Evolutionary conservation across 1,139 yeast species (phyloP).

Genomic region (Suhomyces bolitotheri): DNA sequence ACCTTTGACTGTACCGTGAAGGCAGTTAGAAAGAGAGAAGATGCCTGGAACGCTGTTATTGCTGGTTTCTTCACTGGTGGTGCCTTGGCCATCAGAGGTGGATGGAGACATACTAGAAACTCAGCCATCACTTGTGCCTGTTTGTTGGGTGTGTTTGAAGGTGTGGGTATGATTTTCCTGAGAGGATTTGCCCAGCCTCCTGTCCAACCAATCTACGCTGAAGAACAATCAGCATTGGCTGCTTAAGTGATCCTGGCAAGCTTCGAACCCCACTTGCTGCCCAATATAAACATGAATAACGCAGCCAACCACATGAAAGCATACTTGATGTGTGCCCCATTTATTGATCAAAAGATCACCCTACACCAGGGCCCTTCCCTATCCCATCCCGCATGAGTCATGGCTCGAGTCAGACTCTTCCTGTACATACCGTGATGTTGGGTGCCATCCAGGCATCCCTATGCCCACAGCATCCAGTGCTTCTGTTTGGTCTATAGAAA

Average conservation of each 20-base stretch:
- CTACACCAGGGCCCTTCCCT: no score
- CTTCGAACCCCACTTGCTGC: no score
- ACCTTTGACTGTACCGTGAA: conserved; percentile 95
- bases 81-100: conserved; percentile 96
- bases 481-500: conserved; percentile 9
- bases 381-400: no score
- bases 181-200: conserved; percentile 90
- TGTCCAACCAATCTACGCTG: conserved; percentile 74
- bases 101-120: conserved; percentile 95
- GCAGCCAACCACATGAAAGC: no score
- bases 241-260: conserved; percentile 37
- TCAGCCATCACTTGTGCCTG: conserved; percentile 98
- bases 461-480: no score
- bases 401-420: no score
- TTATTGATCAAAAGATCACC: no score
- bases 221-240: conserved; percentile 51
- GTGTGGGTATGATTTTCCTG: conserved; percentile 96
- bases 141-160: conserved; percentile 93
- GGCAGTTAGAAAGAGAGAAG: conserved; percentile 95
- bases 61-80: conserved; percentile 99
- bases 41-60: conserved; percentile 96
- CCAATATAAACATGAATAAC: no score
- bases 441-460: no score
- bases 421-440: conserved; percentile 7
- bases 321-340: no score